phyloP scores from a whole-genome alignment of 2,329 filamentous ascomycete genomes.

The Aspergillus sp. region DNA sequence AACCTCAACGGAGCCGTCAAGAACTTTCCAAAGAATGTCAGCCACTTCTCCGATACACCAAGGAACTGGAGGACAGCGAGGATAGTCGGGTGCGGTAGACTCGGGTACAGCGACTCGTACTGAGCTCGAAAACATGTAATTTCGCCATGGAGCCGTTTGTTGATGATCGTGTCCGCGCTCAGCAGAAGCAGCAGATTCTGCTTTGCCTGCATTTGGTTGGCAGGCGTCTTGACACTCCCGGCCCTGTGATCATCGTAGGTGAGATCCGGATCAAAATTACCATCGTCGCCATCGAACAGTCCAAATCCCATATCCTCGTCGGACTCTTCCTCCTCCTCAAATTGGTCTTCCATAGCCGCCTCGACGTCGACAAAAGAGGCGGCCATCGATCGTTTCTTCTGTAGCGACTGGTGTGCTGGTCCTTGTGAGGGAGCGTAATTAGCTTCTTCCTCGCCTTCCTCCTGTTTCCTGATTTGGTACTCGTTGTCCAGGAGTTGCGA shows the following conservation, averaged over 20 bases:
- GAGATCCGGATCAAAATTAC: background rate
- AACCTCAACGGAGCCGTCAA: constrained; percentile 16
- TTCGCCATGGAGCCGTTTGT: constrained; percentile 15
- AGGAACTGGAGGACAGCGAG: constrained; percentile 16
- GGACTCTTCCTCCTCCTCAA: background rate
- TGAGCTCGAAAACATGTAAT: constrained; percentile 19
- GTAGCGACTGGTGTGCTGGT: background rate
- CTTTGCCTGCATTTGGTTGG: constrained; percentile 16
- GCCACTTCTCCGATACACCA: constrained; percentile 20
- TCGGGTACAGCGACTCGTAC: constrained; percentile 17
- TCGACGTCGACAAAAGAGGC: too few species aligned
- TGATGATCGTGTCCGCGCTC: constrained; percentile 16
- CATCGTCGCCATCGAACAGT: background rate
- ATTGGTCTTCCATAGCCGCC: too few species aligned
- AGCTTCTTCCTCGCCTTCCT: constrained; percentile 18
- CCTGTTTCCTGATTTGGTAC: background rate
- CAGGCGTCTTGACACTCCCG: background rate
- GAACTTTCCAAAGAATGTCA: constrained; percentile 16
- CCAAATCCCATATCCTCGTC: constrained; percentile 3
- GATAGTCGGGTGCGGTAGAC: constrained; percentile 13
- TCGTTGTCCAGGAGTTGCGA: constrained; percentile 18
- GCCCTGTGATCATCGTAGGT: background rate
- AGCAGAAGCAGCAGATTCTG: constrained; percentile 20
- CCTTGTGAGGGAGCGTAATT: background rate
- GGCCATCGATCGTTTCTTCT: background rate